Percentiles rank a stretch among this genome's conserved stretches.
phyloP scores from a whole-genome alignment of 371 early-diverging fungal species.

The Lichtheimia hyalospora region DNA sequence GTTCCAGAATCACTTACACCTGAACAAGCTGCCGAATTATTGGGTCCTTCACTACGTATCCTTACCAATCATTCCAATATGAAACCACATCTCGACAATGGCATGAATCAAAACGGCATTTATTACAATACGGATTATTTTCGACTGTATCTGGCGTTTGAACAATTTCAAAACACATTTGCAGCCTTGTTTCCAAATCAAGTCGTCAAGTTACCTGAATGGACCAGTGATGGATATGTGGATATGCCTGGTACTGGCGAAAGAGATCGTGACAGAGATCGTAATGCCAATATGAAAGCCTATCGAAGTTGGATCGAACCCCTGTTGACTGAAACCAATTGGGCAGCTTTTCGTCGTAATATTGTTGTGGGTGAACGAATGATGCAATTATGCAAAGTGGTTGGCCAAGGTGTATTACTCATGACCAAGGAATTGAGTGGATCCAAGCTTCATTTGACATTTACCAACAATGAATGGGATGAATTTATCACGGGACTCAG shows the following conservation, averaged over 20 bases:
- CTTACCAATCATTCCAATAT: conserved; percentile 42
- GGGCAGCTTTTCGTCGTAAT: conserved; percentile 53
- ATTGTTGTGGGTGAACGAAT: conserved; percentile 52
- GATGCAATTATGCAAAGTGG: conserved; percentile 41
- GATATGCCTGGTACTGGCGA: conserved; percentile 10
- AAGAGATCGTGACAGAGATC: conserved; percentile 38
- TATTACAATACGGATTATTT: conserved; percentile 55
- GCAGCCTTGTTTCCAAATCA: conserved; percentile 34
- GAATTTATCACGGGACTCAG: conserved; percentile 42
- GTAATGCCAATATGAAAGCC: conserved; percentile 48
- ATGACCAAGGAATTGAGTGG: conserved; percentile 54
- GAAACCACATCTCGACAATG: conserved; percentile 52
- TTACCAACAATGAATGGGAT: conserved; percentile 55
- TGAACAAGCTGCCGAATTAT: conserved; percentile 28
- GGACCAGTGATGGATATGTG: conserved; percentile 3
- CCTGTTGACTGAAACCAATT: conserved; percentile 40
- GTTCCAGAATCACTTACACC: conserved; percentile 11
- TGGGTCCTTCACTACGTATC: conserved; percentile 36
- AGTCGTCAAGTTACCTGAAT: conserved; percentile 17
- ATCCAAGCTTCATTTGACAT: conserved; percentile 49
- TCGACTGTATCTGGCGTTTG: conserved; percentile 46
- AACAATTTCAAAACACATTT: conserved; percentile 46
- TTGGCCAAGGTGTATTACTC: conserved; percentile 45
- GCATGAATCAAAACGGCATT: conserved; percentile 56
- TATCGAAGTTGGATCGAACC: conserved; percentile 49